Conservation (phyloP, 331 rosid genomes). For the Acacia concinna region DNA sequence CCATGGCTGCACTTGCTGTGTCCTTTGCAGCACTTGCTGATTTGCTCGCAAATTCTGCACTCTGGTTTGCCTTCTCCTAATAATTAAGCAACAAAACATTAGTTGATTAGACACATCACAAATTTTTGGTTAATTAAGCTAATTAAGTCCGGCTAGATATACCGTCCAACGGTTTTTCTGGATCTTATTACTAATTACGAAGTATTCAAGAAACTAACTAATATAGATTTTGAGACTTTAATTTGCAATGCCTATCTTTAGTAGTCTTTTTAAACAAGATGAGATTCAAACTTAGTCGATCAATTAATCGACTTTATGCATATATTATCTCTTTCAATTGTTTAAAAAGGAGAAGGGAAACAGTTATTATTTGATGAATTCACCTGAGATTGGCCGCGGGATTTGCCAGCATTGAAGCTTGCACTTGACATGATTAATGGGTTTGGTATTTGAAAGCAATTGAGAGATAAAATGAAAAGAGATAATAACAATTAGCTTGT, state of each 20-base stretch:
- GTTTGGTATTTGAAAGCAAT: background rate
- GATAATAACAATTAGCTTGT: background rate
- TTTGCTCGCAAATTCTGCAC: slow-evolving; percentile 14
- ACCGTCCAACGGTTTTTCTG: too few species aligned
- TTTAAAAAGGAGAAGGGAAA: background rate
- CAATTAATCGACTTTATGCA: background rate
- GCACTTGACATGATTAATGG: background rate
- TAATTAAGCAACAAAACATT: background rate
- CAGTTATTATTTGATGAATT: background rate
- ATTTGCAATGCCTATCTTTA: too few species aligned
- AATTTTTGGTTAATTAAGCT: background rate
- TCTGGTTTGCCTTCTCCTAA: slow-evolving; percentile 50
- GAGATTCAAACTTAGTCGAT: too few species aligned
- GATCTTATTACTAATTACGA: too few species aligned
- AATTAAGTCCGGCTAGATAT: too few species aligned
- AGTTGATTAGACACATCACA: background rate
- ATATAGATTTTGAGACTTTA: too few species aligned
- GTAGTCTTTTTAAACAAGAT: too few species aligned
- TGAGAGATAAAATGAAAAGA: background rate
- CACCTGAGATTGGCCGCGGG: background rate
- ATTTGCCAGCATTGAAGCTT: background rate
- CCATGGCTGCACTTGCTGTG: slow-evolving; percentile 40
- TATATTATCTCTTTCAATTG: too few species aligned
- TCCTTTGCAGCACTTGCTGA: background rate
- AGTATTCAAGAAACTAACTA: too few species aligned